A percentile compares a stretch with the other conserved stretches of the same genome.
These are phyloP conservation scores for Diaporthe sp. DNA, from an alignment of 2,329 filamentous ascomycete species.

Conservation along the genomic window DNA sequence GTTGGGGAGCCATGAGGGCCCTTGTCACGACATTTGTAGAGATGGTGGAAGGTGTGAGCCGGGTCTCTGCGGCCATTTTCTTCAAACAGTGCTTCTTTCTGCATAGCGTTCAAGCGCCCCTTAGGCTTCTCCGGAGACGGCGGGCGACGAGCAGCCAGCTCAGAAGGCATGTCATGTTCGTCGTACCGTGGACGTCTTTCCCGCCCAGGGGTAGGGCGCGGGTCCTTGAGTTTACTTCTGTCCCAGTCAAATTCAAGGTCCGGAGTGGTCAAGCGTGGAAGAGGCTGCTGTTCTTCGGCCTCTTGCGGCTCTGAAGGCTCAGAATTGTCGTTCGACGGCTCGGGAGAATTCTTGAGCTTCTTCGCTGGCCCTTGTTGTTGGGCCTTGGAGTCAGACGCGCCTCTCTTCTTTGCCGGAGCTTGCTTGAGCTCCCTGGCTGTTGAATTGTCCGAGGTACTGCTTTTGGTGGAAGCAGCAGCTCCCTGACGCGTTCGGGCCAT, in stretches of 20 bases:
- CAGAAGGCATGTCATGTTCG: conserved; percentile 21
- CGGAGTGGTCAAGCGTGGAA: conserved; percentile 44
- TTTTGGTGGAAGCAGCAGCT: not conserved
- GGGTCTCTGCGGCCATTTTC: conserved; percentile 1
- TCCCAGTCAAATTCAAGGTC: conserved; percentile 48
- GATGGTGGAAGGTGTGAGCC: not conserved
- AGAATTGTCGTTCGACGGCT: not conserved
- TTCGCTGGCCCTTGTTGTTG: not conserved
- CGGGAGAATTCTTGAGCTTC: conserved; percentile 5
- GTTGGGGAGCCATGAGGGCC: conserved; percentile 13
- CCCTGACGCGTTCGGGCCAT: conserved; percentile 3
- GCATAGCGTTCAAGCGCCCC: conserved; percentile 42
- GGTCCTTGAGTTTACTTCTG: conserved; percentile 45
- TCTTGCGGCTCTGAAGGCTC: not conserved
- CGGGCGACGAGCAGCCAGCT: conserved; percentile 41
- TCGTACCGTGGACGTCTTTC: conserved; percentile 42
- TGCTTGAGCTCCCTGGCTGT: not conserved
- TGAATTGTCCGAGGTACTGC: not conserved
- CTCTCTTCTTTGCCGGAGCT: conserved; percentile 21
- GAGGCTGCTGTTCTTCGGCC: not conserved
- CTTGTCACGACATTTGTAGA: not conserved
- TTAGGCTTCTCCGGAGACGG: conserved; percentile 38
- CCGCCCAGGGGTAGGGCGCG: conserved; percentile 46
- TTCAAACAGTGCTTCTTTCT: conserved; percentile 10
- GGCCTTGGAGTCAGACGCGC: not conserved